Conservation (phyloP, 2,329 filamentous ascomycete species). For the Aureobasidium sp. region DNA sequence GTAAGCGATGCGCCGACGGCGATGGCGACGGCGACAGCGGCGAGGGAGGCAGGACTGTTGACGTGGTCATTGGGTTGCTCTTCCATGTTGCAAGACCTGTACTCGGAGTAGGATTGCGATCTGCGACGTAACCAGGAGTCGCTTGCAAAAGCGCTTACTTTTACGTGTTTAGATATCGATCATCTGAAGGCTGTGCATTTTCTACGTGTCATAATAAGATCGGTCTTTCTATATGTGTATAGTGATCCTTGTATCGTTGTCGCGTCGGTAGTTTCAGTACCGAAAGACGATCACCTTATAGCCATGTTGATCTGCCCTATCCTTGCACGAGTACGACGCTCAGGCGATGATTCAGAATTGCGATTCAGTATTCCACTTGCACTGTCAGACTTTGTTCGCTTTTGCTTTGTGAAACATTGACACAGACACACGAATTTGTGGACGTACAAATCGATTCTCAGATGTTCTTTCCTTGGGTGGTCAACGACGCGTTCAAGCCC, state of each 20-base stretch:
- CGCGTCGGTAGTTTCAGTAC: not conserved
- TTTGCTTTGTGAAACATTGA: not conserved
- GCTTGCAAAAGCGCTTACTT: not conserved
- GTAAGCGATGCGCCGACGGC: not conserved
- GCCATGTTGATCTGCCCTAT: not conserved
- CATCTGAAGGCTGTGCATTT: not conserved
- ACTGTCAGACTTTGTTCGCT: not conserved
- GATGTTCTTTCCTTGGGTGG: too few species aligned
- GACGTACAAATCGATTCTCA: not conserved
- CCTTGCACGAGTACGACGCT: not conserved
- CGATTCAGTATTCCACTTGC: not conserved
- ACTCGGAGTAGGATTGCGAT: not conserved
- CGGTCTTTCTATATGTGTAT: not conserved
- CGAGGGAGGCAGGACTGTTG: not conserved
- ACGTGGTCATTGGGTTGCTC: not conserved
- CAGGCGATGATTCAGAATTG: not conserved
- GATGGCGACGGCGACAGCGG: not conserved
- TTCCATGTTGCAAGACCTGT: not conserved
- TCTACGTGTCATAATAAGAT: not conserved
- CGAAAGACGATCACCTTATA: not conserved
- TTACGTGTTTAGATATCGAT: not conserved
- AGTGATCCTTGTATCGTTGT: not conserved
- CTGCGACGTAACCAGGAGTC: not conserved
- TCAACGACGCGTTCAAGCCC: too few species aligned
- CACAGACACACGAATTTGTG: not conserved